A percentile compares a stretch with the other conserved stretches of the same genome.
These are phyloP conservation scores for Pseudogymnoascus sp. DNA, from an alignment of 2,329 filamentous ascomycete genomes.

Conservation along the genomic window DNA sequence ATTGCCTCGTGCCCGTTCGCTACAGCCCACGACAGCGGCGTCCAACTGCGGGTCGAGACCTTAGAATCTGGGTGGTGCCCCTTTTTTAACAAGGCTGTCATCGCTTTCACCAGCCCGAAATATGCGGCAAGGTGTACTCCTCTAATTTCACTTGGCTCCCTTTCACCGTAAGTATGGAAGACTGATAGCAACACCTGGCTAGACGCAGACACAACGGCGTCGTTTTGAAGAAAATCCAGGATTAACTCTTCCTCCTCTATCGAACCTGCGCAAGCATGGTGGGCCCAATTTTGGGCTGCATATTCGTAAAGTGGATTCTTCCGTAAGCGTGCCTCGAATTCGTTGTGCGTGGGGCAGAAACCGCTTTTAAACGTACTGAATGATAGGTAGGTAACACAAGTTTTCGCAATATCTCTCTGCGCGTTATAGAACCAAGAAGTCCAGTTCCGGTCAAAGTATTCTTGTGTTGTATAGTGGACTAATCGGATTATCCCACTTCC, in stretches of 20 bases:
- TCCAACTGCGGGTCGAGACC: background rate
- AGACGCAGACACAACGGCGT: conserved; percentile 14
- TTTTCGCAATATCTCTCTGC: conserved; percentile 22
- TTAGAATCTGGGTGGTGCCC: conserved; percentile 9
- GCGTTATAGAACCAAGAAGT: conserved; percentile 27
- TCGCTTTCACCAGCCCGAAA: conserved; percentile 17
- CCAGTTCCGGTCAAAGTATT: conserved; percentile 33
- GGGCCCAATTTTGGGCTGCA: conserved; percentile 20
- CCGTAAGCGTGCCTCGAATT: conserved; percentile 14
- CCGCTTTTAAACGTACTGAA: conserved; percentile 24
- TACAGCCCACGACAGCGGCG: conserved; percentile 24
- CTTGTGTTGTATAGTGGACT: conserved; percentile 39
- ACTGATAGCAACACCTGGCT: conserved; percentile 11
- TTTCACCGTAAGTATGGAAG: conserved; percentile 7
- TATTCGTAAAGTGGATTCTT: conserved; percentile 21
- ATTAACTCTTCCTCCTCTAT: conserved; percentile 9
- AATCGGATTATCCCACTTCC: conserved; percentile 32
- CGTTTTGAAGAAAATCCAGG: conserved; percentile 16
- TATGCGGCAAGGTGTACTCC: conserved; percentile 22
- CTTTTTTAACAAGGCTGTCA: conserved; percentile 9
- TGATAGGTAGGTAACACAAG: conserved; percentile 32
- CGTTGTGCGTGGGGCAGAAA: conserved; percentile 10
- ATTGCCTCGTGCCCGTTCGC: no score
- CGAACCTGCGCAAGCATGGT: conserved; percentile 17
- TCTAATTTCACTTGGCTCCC: conserved; percentile 14